Base-by-base conservation (phyloP, 805 yeast genomes). In the Metschnikowia baotianmanensis region DNA sequence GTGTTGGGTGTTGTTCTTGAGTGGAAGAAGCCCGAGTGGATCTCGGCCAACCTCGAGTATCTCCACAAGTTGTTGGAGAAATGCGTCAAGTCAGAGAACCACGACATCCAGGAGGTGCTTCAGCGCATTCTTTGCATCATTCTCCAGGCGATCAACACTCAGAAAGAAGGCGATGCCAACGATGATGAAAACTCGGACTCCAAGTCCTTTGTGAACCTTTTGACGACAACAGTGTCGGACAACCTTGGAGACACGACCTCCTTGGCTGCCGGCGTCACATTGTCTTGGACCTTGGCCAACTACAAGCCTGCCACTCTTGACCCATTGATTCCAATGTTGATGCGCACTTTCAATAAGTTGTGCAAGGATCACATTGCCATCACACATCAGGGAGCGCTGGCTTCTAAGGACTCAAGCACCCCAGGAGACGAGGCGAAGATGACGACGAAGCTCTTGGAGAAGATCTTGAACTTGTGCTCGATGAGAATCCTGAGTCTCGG, bases 301-400 rank as follows among this genome's bases (percentile, higher is more conserved):
- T 82, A 76, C 56, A 76, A 80, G 38, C 95, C 96, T 0, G 74
- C 78, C 20, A 74, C 80, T 8, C 71, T 91, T 36, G 96, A 90
- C 48, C 73, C 87, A 1, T 67, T 88, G 36, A 69, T 93, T 45
- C 90, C 87, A 2, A 67, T 78, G 47, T 73, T 89, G 10, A 84
- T 93, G 82, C 79, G 90, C 57, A 87, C 96, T 0, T 83, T 95
- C 62, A 86, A 90, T 46, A 89, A 87, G 57, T 71, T 91, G 35
- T 87, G 93, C 56, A 87, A 87, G 51, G 97, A 90, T 59, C 96
- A 90, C 56, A 77, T 82, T 20, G 72, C 83, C 5, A 72, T 80
- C 28, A 74, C 86, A 6, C 82, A 78, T 43, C 74, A 69, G 48
- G 72, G 72, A 1, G 55, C 65, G 1, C 71, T 59, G 44, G 43